Evolutionary conservation across 23 red algal species (phyloP).

Genomic region (Cyanidioschyzon merolae): DNA sequence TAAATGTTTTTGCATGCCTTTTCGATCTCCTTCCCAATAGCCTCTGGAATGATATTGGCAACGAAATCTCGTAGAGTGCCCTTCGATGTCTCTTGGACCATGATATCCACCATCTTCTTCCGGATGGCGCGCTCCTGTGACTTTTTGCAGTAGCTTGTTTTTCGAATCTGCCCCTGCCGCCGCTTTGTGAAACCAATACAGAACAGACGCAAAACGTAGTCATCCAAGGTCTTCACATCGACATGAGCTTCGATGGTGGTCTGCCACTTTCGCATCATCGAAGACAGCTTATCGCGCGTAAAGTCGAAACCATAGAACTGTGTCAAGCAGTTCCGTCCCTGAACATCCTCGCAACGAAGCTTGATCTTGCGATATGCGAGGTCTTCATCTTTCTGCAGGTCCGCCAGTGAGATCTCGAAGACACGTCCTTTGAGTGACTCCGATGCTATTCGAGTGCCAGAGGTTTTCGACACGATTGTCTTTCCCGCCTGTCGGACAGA

Average conservation of each 20-base stretch:
- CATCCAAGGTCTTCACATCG: constrained; percentile 96
- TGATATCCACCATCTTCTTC: constrained; percentile 92
- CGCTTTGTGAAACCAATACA: constrained; percentile 94
- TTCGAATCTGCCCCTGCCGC: constrained; percentile 46
- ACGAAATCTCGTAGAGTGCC: constrained; percentile 91
- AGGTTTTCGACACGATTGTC: constrained; percentile 79
- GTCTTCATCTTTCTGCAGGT: constrained; percentile 84
- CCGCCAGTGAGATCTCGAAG: constrained; percentile 80
- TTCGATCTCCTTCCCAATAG: constrained; percentile 92
- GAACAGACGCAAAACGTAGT: constrained; percentile 83
- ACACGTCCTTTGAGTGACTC: constrained; percentile 86
- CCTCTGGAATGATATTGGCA: constrained; percentile 83
- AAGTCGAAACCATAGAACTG: constrained; percentile 93
- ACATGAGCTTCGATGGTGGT: constrained; percentile 87
- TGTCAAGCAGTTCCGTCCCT: constrained; percentile 76
- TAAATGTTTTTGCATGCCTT: constrained; percentile 75
- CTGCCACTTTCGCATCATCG: constrained; percentile 92
- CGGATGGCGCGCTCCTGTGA: constrained; percentile 85
- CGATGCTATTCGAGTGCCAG: constrained; percentile 84
- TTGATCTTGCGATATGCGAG: constrained; percentile 85
- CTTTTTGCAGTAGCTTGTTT: constrained; percentile 80
- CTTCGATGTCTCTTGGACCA: constrained; percentile 53
- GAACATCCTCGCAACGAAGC: constrained; percentile 91
- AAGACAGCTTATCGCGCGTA: constrained; percentile 78
- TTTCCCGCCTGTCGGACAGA: constrained; percentile 79